Conservation (phyloP, 2,329 filamentous ascomycete genomes). For the Aspergillaceae sp. region DNA sequence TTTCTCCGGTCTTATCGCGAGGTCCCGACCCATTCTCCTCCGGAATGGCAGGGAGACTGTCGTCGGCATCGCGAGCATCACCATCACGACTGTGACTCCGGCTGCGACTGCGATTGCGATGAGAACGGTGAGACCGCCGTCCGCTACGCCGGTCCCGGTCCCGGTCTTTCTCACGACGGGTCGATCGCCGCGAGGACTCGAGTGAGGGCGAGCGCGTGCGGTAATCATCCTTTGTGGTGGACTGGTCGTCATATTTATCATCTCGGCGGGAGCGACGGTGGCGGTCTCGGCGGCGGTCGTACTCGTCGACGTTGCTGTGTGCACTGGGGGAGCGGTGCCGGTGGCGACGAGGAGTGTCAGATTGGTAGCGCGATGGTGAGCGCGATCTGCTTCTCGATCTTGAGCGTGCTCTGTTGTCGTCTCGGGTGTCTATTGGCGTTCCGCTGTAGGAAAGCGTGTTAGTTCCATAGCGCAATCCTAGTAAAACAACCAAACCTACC, state of each 20-base stretch:
- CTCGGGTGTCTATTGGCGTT: conserved; percentile 30
- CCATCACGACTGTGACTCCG: conserved; percentile 22
- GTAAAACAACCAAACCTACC: conserved; percentile 16
- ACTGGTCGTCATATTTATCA: conserved; percentile 40
- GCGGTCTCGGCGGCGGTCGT: conserved; percentile 18
- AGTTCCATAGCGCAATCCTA: conserved; percentile 1
- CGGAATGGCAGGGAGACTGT: conserved; percentile 13
- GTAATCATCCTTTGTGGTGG: conserved; percentile 35
- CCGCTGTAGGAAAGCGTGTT: conserved; percentile 8
- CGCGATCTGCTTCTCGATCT: conserved; percentile 19
- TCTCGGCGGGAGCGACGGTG: conserved; percentile 22
- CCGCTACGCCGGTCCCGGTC: conserved; percentile 41
- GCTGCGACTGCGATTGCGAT: conserved; percentile 40
- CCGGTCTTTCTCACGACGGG: conserved; percentile 54
- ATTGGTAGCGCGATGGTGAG: conserved; percentile 35
- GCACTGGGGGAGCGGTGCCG: conserved; percentile 42
- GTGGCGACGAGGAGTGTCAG: conserved; percentile 44
- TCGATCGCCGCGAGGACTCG: conserved; percentile 49
- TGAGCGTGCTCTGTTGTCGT: conserved; percentile 16
- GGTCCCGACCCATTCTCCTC: conserved; percentile 15
- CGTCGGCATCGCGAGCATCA: conserved; percentile 31
- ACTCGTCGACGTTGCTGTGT: conserved; percentile 28
- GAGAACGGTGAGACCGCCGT: conserved; percentile 41
- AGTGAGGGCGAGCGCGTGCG: conserved; percentile 59
- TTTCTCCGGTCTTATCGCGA: conserved; percentile 13